phyloP scores from a whole-genome alignment of 805 yeast species.

The Yarrowia sp. region DNA sequence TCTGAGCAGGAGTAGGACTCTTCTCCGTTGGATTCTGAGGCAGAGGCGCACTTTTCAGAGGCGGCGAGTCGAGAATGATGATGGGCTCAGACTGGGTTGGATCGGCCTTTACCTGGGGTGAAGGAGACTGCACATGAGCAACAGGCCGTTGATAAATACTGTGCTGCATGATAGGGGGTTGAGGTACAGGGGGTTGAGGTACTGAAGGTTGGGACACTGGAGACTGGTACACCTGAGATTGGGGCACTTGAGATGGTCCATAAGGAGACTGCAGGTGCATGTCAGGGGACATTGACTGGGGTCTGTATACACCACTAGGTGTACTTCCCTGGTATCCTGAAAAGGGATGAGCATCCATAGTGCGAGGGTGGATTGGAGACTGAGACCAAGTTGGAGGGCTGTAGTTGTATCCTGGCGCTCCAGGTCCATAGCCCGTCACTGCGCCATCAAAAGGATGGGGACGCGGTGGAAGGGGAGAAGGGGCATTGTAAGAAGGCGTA shows the following conservation, averaged over 20 bases:
- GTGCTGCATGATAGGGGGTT: too few relatives aligned
- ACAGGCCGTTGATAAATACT: too few relatives aligned
- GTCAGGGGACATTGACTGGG: background rate
- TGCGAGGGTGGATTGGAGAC: background rate
- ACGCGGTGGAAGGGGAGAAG: too few relatives aligned
- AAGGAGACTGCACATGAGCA: too few relatives aligned
- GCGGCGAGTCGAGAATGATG: constrained; percentile 4
- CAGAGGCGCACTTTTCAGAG: background rate
- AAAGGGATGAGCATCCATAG: background rate
- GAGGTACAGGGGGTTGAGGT: background rate
- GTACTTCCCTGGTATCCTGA: background rate
- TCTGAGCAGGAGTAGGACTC: background rate
- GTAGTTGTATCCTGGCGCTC: constrained; percentile 11
- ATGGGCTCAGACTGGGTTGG: background rate
- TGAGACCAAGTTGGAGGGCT: background rate
- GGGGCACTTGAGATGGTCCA: background rate
- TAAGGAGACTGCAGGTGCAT: background rate
- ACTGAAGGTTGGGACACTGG: background rate
- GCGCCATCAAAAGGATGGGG: too few relatives aligned
- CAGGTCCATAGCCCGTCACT: constrained; percentile 4
- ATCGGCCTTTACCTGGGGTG: background rate
- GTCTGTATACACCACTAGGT: background rate
- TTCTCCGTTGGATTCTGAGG: background rate
- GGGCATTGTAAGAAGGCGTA: too few relatives aligned
- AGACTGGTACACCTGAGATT: background rate